Percentiles rank a stretch among this genome's conserved stretches.
These are phyloP conservation scores for Rosa chinensis DNA, from an alignment of 306 rosid genomes.

Conservation along the genomic window DNA sequence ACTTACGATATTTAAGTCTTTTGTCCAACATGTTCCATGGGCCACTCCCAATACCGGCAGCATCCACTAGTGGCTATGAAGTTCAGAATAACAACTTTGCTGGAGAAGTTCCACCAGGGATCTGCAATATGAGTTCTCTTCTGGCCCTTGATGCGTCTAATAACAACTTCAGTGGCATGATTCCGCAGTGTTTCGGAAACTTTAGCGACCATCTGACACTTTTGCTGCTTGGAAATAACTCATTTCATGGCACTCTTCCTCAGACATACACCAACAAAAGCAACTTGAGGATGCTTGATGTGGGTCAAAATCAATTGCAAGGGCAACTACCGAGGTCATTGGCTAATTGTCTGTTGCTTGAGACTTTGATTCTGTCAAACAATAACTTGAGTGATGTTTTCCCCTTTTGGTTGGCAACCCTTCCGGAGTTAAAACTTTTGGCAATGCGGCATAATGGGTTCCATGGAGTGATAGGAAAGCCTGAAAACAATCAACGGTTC, in stretches of 20 bases:
- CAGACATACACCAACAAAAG: neutral
- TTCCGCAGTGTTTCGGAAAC: slow-evolving; percentile 2
- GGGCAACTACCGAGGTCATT: neutral
- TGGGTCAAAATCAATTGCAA: neutral
- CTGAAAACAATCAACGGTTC: neutral
- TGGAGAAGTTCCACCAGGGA: neutral
- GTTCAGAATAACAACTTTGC: neutral
- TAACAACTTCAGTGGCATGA: slow-evolving; percentile 11
- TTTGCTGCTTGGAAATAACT: neutral
- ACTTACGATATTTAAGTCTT: neutral
- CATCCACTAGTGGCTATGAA: fast-evolving
- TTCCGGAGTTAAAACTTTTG: neutral
- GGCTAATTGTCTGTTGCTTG: neutral
- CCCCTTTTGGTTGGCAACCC: neutral
- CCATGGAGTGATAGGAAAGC: neutral
- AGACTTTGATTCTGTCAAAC: neutral
- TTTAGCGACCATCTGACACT: neutral
- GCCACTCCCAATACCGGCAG: neutral
- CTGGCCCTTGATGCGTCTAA: fast-evolving
- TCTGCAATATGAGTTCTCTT: slow-evolving; percentile 11
- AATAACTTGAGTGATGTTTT: neutral
- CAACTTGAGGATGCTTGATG: neutral
- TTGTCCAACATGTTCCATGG: neutral
- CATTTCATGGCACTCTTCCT: neutral
- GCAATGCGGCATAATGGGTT: neutral